Conservation (phyloP, 2,329 filamentous ascomycete species). For the Elsinoe perseae region DNA sequence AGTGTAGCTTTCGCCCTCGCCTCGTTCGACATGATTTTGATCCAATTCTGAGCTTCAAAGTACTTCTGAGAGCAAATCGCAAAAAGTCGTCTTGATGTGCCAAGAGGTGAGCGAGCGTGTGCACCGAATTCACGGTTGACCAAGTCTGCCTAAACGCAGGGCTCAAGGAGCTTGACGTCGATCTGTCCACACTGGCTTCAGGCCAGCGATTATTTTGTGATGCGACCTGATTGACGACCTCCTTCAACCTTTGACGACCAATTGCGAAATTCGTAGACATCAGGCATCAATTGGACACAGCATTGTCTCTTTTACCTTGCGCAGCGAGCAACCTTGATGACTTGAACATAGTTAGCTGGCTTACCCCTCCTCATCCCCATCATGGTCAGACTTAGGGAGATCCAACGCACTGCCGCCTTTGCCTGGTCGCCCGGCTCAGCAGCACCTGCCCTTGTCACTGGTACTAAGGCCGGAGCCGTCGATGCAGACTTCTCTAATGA, state of each 20-base stretch:
- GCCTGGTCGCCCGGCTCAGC: conserved; percentile 83
- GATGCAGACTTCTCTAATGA: conserved; percentile 97
- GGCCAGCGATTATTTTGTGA: conserved; percentile 6
- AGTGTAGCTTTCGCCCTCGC: conserved; percentile 83
- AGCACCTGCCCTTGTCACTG: conserved; percentile 79
- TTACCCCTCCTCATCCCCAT: conserved; percentile 21
- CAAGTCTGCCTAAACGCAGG: background rate
- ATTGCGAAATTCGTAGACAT: background rate
- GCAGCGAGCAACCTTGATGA: background rate
- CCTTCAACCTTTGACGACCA: background rate
- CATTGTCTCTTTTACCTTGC: conserved; percentile 17
- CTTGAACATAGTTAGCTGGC: background rate
- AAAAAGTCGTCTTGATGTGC: conserved; percentile 6
- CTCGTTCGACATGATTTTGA: conserved; percentile 63
- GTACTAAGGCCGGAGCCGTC: conserved; percentile 88
- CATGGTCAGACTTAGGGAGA: conserved; percentile 96
- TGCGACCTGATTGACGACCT: conserved; percentile 3
- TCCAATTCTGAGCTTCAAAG: background rate
- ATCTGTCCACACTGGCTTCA: conserved; percentile 11
- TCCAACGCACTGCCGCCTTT: conserved; percentile 92
- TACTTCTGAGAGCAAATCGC: background rate
- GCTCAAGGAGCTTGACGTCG: conserved; percentile 11
- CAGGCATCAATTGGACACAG: background rate
- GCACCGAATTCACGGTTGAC: background rate
- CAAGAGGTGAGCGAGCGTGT: background rate